These are phyloP conservation scores for Bruguiera parviflora DNA, from an alignment of 345 rosid genomes.

Conservation along the genomic window DNA sequence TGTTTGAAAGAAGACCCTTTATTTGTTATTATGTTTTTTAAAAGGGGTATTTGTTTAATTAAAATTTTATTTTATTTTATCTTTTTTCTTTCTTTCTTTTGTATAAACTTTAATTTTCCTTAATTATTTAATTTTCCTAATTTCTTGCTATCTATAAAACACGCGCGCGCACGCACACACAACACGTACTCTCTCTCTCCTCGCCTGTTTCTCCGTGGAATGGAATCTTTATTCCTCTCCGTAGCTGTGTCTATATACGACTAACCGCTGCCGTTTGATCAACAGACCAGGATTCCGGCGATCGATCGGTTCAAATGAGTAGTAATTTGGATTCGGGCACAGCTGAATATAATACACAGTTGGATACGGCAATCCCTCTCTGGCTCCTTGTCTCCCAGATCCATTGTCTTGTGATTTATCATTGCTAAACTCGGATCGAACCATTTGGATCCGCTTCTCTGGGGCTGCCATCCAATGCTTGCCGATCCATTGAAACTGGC, in stretches of 20 bases:
- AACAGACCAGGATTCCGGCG: constrained; percentile 8
- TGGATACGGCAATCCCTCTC: not conserved
- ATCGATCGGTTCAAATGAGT: constrained; percentile 14
- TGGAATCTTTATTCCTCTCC: not conserved
- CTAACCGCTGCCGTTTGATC: constrained; percentile 2
- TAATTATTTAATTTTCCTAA: constrained; percentile 6
- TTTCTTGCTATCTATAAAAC: not conserved
- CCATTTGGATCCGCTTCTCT: constrained; percentile 2
- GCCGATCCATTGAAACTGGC: constrained; percentile 20
- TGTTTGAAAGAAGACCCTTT: no score
- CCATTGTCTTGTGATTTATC: constrained; percentile 7
- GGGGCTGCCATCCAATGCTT: constrained; percentile 27
- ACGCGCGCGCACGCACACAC: no score
- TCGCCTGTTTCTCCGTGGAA: not conserved
- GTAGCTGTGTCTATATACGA: not conserved
- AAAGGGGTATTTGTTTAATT: no score
- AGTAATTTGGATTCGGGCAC: not conserved
- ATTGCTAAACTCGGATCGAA: not conserved
- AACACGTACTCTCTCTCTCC: not conserved
- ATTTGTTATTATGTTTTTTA: no score
- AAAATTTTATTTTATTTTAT: no score
- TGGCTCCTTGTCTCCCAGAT: constrained; percentile 13
- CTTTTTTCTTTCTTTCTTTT: not conserved
- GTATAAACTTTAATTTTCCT: constrained; percentile 4
- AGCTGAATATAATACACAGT: constrained; percentile 8